Evolutionary conservation across 257 asterid species (phyloP), one percentile per base, ranked within the genome.

Genomic region (Lithospermum erythrorhizon): DNA sequence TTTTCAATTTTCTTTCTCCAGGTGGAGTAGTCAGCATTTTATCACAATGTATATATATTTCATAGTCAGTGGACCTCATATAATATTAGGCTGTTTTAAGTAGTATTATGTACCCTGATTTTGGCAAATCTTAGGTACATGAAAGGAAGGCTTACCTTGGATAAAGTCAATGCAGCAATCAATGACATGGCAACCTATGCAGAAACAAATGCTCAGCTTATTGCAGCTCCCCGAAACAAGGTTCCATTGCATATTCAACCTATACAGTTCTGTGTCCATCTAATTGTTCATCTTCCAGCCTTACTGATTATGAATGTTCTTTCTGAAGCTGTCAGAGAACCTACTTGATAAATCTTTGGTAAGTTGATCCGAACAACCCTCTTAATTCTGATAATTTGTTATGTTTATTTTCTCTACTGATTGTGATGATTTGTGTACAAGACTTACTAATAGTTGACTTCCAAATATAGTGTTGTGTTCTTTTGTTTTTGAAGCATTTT

Each of bases 131-230:
- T 62, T 64, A 91, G 98, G 87, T 88, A 91, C 71, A 91, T 91
- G 98, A 91, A 81, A 74, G 95, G 87, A 65, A 84, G 98, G 68
- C 93, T 91, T 59, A 88, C 98, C 37, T 56, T 88, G 75, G 96
- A 86, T 58, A 91, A 91, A 81, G 83, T 86, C 74, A 88, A 88
- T 74, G 95, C 93, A 30, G 98, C 95, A 61, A 82, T 91, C 59
- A 79, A 76, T 63, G 96, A 91, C 68, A 86, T 91, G 86, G 90
- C 86, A 58, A 61, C 79, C 4, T 88, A 88, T 67, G 96, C 96
- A 72, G 95, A 86, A 81, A 81, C 90, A 63, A 91, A 84, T 76
- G 76, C 86, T n/a, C 96, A 86, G 69, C 94, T 91, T 68, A 73
- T 91, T 19, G 45, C 81, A 25, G 98, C 95, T 55, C 95, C 96